phyloP scores from a whole-genome alignment of 192 early-diverging fungal species.

The Spinellus fusiger region DNA sequence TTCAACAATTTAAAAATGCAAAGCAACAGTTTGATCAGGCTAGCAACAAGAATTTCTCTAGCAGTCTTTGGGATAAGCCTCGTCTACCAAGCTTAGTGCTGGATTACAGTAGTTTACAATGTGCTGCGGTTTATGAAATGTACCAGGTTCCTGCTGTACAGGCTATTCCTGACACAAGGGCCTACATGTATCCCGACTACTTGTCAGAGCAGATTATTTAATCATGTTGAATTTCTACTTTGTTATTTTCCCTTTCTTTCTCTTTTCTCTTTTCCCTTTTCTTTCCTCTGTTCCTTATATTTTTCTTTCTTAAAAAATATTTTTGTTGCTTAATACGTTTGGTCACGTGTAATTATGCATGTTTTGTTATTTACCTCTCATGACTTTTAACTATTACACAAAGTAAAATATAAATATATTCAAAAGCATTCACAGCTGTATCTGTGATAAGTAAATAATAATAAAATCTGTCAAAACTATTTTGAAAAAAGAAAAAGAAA shows the following conservation, averaged over 20 bases:
- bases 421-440: no score
- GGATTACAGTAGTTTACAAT: not conserved
- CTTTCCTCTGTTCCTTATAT: not conserved
- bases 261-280: not conserved
- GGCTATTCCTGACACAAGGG: no score
- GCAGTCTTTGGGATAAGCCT: not conserved
- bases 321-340: not conserved
- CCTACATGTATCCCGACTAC: not conserved
- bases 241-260: not conserved
- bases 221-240: not conserved
- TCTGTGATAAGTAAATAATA: no score
- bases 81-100: not conserved
- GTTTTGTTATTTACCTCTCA: not conserved
- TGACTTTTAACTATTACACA: no score
- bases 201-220: not conserved
- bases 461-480: no score
- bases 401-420: not conserved
- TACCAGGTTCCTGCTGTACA: not conserved
- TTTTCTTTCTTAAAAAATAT: not conserved
- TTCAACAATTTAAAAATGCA: not conserved
- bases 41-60: not conserved
- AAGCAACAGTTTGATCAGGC: not conserved
- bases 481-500: no score
- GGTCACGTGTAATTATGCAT: not conserved
- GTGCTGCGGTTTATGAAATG: not conserved